Base-by-base conservation (phyloP, 1,139 yeast genomes). In the Yamadazyma sp. region DNA sequence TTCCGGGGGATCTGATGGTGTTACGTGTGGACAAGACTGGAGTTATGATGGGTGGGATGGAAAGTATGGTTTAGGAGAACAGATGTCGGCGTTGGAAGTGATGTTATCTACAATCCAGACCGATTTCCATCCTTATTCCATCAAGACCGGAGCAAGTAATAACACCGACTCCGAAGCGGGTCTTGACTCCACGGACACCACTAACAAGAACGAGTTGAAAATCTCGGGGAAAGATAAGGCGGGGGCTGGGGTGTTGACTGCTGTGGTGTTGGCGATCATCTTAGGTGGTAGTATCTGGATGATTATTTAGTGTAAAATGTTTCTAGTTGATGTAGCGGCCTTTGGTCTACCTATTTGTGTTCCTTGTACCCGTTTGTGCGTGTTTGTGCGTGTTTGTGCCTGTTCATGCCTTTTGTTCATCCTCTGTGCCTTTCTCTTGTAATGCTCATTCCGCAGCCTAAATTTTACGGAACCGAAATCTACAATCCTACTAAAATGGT, bases 11-110 rank as follows among this genome's bases (percentile, higher is more conserved):
- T 45, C 63, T 1, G 91, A 84, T 55, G 83, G 83, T 14, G 81
- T 79, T 45, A 84, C 92, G 0, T 86, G 94, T 62, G 92, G 92
- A 20, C 65, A 76, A 48, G 67, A 75, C 53, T 86, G 94, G 94
- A 53, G 68, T 8, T 54, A 56, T 28, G 63, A 61, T 26, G 64
- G 69, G 5, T 81, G 84, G 79, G 94, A 86, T 62, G 81, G 79
- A 3, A 53, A 57, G 31, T 84, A 74, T 54, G 94, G 95, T 6
- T 65, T 87, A 18, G 95, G 95, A 29, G 92, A 87, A 58, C 91
- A 87, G 57, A 78, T 83, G 74, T 68, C 75, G 7, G 46, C 95
- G 0, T 65, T 87, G 43, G 95, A 85, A 53, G 76, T 77, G n/a
- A 73, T 87, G 37, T 52, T 62, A 39, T 59, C 70, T 25, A 58